Conservation (phyloP, 2,329 filamentous ascomycete genomes). For the Eutypella sp. region DNA sequence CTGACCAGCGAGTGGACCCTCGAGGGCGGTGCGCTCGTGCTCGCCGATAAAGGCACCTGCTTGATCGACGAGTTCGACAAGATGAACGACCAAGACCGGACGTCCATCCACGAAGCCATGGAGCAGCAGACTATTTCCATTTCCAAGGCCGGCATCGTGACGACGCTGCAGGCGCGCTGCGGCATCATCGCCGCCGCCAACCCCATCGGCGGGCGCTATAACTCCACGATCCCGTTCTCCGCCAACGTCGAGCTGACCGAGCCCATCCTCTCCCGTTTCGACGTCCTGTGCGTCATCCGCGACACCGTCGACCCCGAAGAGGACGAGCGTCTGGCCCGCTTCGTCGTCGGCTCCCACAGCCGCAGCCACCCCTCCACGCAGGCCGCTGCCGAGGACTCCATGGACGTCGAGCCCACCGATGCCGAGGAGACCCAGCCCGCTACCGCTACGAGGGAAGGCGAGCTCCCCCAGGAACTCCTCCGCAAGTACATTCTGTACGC, state of each 20-base stretch:
- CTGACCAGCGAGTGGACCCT: slow-evolving; percentile 96
- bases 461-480: slow-evolving; percentile 85
- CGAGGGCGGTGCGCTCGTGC: slow-evolving; percentile 89
- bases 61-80: slow-evolving; percentile 99
- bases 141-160: slow-evolving; percentile 97
- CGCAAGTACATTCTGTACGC: slow-evolving; percentile 97
- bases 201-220: slow-evolving; percentile 93
- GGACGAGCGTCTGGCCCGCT: slow-evolving; percentile 88
- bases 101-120: slow-evolving; percentile 99
- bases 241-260: slow-evolving; percentile 96
- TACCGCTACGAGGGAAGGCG: slow-evolving; percentile 45
- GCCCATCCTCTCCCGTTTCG: slow-evolving; percentile 95
- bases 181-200: slow-evolving; percentile 96
- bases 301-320: slow-evolving; percentile 90
- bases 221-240: slow-evolving; percentile 91
- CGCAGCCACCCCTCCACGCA: slow-evolving; percentile 68
- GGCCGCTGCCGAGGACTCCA: slow-evolving; percentile 42
- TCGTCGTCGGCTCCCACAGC: slow-evolving; percentile 91
- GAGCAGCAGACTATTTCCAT: slow-evolving; percentile 99
- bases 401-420: slow-evolving; percentile 58
- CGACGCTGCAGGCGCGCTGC: slow-evolving; percentile 90
- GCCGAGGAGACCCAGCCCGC: slow-evolving; percentile 23
- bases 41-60: slow-evolving; percentile 91
- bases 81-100: slow-evolving; percentile 99
- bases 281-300: slow-evolving; percentile 92